Evolutionary conservation across 441 rosid genomes (phyloP), one percentile per base, ranked within the genome.

Genomic region (Gossypium laxum): DNA sequence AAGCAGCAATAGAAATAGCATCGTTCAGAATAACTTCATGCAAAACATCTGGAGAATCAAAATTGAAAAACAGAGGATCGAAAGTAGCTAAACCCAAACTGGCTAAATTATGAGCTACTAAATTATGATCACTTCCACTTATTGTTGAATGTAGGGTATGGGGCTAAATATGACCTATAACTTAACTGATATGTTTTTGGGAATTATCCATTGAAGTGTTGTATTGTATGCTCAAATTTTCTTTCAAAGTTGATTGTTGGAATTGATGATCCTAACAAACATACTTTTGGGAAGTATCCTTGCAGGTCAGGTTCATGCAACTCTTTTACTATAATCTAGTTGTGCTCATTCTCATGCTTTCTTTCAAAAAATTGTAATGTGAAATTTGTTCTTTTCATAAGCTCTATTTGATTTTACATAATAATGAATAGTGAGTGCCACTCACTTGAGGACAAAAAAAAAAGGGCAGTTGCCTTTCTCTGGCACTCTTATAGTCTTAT

Each of bases 211-310:
- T 57, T 57, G 28, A 57, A 12, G 34, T 57, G 38, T 24, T 57
- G 38, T 30, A 56, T 11, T 24, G n/a, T 57, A 57, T 57, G 28
- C 14, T 57, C 5, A 57, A 57, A 12, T 24, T 57, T 57, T 57
- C 38, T 57, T 57, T 57, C 62, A 57, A 57, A 57, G 62, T 26
- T 24, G 34, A 24, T 57, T 57, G 62, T 57, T 57, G 55, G 54
- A 15, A 45, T 65, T 65, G 21, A 47, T 47, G 21, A 24, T 52
- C 22, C 21, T 45, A 47, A 24, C n/a, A 30, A 47, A 6, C 43
- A 14, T n/a, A 2, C 57, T 66, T 48, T 22, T 24, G 41, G 54
- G 22, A 66, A 66, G 56, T 66, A 66, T 26, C 41, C 43, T 66
- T 47, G 32, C 50, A 1, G 26, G 45, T 22, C 34, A 21, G 22